Evolutionary conservation across 1,284 basidiomycete species (phyloP).

Genomic region (Cryptococcus sp.): DNA sequence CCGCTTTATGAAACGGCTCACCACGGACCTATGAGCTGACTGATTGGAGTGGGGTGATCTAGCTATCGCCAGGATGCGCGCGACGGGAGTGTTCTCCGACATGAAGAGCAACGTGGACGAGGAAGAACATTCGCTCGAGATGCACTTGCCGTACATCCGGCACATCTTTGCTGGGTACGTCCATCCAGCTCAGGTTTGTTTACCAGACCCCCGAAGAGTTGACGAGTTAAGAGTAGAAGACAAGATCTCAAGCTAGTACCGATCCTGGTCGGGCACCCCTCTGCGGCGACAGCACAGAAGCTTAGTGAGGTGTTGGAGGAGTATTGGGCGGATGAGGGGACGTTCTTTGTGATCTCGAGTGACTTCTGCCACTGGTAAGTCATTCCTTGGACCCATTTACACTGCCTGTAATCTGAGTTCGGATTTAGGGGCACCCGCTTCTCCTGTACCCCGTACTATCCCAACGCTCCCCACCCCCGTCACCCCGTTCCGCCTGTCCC

Average conservation of each 20-base stretch:
- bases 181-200: neutral
- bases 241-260: slow-evolving; percentile 76
- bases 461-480: slow-evolving; percentile 57
- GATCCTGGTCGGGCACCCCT: slow-evolving; percentile 83
- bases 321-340: slow-evolving; percentile 71
- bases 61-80: slow-evolving; percentile 68
- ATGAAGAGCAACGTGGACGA: slow-evolving; percentile 74
- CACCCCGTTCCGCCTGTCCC: slow-evolving; percentile 52
- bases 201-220: neutral
- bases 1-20: too few species aligned
- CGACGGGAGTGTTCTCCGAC: slow-evolving; percentile 66
- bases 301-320: slow-evolving; percentile 74
- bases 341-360: slow-evolving; percentile 85
- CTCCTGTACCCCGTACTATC: slow-evolving; percentile 86
- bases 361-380: slow-evolving; percentile 97
- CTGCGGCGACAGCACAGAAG: slow-evolving; percentile 57
- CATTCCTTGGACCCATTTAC: slow-evolving; percentile 5
- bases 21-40: too few species aligned
- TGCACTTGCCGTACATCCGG: slow-evolving; percentile 91
- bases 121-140: slow-evolving; percentile 95
- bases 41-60: neutral
- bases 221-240: slow-evolving; percentile 40
- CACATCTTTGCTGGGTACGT: slow-evolving; percentile 77
- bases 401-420: neutral
- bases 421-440: slow-evolving; percentile 79